Conservation (phyloP, 805 yeast genomes). For the Grigorovia jiainica region DNA sequence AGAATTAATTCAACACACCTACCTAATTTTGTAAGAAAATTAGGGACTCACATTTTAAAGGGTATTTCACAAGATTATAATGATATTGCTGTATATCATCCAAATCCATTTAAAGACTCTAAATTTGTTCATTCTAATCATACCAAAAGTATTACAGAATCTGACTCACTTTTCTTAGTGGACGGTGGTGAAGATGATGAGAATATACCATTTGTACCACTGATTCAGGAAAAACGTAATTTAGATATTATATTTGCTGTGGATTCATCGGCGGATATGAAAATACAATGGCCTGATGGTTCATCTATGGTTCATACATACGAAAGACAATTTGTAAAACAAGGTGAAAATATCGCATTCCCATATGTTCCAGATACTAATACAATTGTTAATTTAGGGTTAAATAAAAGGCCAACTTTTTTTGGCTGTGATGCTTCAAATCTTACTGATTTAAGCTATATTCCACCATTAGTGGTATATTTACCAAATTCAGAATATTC, state of each 20-base stretch:
- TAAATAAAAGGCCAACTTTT: slow-evolving; percentile 65
- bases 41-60: slow-evolving; percentile 36
- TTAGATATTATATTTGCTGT: slow-evolving; percentile 59
- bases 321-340: slow-evolving; percentile 46
- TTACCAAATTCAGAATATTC: slow-evolving; percentile 64
- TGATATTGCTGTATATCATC: slow-evolving; percentile 62
- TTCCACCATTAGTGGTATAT: slow-evolving; percentile 69
- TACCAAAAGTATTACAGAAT: slow-evolving; percentile 30
- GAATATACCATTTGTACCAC: slow-evolving; percentile 55
- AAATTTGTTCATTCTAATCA: slow-evolving; percentile 27
- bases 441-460: slow-evolving; percentile 42
- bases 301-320: slow-evolving; percentile 47
- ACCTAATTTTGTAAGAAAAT: slow-evolving; percentile 31
- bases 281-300: slow-evolving; percentile 58
- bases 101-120: slow-evolving; percentile 58
- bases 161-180: slow-evolving; percentile 42
- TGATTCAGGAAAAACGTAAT: slow-evolving; percentile 48
- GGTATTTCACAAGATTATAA: slow-evolving; percentile 42
- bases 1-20: slow-evolving; percentile 39
- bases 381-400: slow-evolving; percentile 49
- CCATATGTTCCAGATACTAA: slow-evolving; percentile 70
- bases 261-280: slow-evolving; percentile 60
- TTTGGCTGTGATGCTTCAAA: slow-evolving; percentile 73
- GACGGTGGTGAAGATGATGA: slow-evolving; percentile 70
- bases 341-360: slow-evolving; percentile 52